A percentile compares a stretch with the other conserved stretches of the same genome.
These are phyloP conservation scores for Cordyceps cateniannulata DNA, from an alignment of 2,329 filamentous ascomycete species.

Conservation along the genomic window DNA sequence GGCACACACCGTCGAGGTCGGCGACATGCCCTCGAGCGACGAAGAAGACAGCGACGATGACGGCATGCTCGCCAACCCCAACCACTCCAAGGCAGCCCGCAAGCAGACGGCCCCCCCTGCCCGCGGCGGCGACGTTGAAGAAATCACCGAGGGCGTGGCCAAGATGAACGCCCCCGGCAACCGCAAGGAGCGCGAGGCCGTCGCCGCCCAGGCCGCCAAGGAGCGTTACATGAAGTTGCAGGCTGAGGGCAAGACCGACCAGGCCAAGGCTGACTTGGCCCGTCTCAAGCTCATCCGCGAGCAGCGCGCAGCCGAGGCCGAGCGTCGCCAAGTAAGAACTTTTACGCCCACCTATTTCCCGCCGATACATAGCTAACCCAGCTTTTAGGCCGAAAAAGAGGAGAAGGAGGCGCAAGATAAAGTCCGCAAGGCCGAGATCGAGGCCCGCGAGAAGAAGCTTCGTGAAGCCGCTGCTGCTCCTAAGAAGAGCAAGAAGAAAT, in stretches of 20 bases:
- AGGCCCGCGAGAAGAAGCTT: slow-evolving; percentile 50
- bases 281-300: slow-evolving; percentile 76
- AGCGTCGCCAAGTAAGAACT: slow-evolving; percentile 65
- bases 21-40: slow-evolving; percentile 75
- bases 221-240: slow-evolving; percentile 89
- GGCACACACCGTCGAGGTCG: slow-evolving; percentile 66
- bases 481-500: slow-evolving; percentile 46
- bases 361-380: slow-evolving; percentile 15
- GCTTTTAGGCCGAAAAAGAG: slow-evolving; percentile 49
- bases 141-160: slow-evolving; percentile 48
- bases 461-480: slow-evolving; percentile 45
- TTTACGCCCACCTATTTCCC: too few relatives aligned
- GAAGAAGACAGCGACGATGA: slow-evolving; percentile 47
- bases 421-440: slow-evolving; percentile 42
- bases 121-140: slow-evolving; percentile 34
- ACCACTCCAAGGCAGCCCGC: slow-evolving; percentile 73
- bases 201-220: slow-evolving; percentile 81
- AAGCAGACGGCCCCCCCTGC: slow-evolving; percentile 38
- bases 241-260: slow-evolving; percentile 91
- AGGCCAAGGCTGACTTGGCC: slow-evolving; percentile 84
- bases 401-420: slow-evolving; percentile 47
- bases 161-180: slow-evolving; percentile 43
- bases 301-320: slow-evolving; percentile 77
- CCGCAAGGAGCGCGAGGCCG: slow-evolving; percentile 59
- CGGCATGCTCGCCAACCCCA: slow-evolving; percentile 81